Conservation (phyloP, 352 stramenopile genomes). For the Aphanomyces invadans region DNA sequence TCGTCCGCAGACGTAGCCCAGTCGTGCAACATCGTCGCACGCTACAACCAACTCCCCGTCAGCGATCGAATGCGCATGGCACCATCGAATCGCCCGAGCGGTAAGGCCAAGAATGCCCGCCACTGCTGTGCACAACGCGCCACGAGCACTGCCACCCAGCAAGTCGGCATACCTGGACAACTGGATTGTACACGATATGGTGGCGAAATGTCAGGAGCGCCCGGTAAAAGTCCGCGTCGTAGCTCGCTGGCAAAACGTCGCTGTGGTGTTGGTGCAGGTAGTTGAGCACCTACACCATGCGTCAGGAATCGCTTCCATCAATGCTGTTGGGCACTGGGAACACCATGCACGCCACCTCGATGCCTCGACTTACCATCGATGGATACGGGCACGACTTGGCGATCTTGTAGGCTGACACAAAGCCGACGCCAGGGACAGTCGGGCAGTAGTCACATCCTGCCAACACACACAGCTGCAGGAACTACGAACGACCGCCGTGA, state of each 20-base stretch:
- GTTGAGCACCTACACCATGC: conserved; percentile 37
- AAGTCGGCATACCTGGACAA: conserved; percentile 55
- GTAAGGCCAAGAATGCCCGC: too few species aligned
- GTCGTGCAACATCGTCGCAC: background rate
- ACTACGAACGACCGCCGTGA: too few species aligned
- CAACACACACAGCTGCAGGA: conserved; percentile 78
- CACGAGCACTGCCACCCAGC: too few species aligned
- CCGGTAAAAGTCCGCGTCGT: conserved; percentile 39
- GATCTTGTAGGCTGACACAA: conserved; percentile 75
- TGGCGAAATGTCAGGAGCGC: conserved; percentile 83
- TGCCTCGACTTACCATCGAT: conserved; percentile 35
- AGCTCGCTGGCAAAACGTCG: conserved; percentile 35
- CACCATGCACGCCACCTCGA: too few species aligned
- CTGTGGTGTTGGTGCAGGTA: conserved; percentile 47
- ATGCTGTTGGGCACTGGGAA: too few species aligned
- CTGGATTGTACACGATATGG: conserved; percentile 80
- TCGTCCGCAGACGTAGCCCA: background rate
- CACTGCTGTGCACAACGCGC: too few species aligned
- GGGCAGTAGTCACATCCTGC: conserved; percentile 86
- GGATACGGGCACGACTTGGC: conserved; percentile 47
- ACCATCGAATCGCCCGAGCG: too few species aligned
- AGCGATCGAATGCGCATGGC: too few species aligned
- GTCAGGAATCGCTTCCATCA: too few species aligned
- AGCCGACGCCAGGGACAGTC: conserved; percentile 60
- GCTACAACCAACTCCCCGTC: too few species aligned